Evolutionary conservation across 108 stramenopile genomes (phyloP), one percentile per base, ranked within the genome.

Genomic region (Fragilaria crotonensis): DNA sequence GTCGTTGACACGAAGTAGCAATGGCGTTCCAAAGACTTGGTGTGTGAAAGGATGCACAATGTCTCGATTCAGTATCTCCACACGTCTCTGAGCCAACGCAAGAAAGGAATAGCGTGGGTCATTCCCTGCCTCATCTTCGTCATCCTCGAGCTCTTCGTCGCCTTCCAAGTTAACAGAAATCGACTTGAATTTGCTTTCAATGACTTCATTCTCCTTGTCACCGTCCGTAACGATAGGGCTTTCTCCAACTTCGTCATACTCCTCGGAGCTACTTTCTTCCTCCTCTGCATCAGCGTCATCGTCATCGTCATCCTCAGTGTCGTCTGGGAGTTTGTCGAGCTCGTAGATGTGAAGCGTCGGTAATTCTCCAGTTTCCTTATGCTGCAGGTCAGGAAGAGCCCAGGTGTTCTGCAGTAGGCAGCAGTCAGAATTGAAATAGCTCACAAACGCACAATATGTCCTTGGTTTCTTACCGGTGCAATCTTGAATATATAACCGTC

Each of bases 401-500:
- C 82, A 86, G n/a, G 79, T 67, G 59, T 89, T 82, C 82, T 87
- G 51, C 47, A 21, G 31, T 46, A 58, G 25, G 57, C 17, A 48
- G 30, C 17, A 7, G 29, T 27, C 17, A 45, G 44, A 66, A 41
- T 29, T 22, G 44, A 56, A 48, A 11, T n/a, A n/a, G n/a, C n/a
- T n/a, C n/a, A n/a, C n/a, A n/a, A n/a, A n/a, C n/a, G n/a, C n/a
- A n/a, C n/a, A n/a, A n/a, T n/a, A n/a, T n/a, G 23, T 2, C 23
- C 14, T 41, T 14, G 14, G 14, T 41, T 26, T 66, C 82, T 69
- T 68, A 85, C 78, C 33, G 93, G 87, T 48, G 83, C 78, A 32
- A 94, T 86, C 59, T 80, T 86, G 30, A 72, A 75, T 11, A 93
- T 93, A 52, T 67, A 81, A 48, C 85, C 81, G 57, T 93, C 85